phyloP scores from a whole-genome alignment of 192 early-diverging fungal species.

The Coemansia sp. region DNA sequence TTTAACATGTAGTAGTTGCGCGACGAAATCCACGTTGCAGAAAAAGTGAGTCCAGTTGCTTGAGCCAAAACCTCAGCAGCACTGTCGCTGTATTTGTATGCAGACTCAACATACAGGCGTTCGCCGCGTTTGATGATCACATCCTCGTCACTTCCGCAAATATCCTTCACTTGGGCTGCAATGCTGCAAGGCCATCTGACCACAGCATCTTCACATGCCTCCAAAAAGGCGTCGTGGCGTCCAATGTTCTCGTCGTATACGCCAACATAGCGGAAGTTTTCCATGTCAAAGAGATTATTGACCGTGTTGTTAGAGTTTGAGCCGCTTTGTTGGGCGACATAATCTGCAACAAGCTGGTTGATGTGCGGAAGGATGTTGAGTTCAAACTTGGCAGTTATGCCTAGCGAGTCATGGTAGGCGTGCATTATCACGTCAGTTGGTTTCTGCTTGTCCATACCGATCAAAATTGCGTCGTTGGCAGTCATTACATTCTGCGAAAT shows the following conservation, averaged over 20 bases:
- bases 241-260: conserved; percentile 71
- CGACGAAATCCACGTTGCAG: conserved; percentile 57
- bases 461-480: conserved; percentile 71
- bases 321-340: conserved; percentile 6
- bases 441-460: conserved; percentile 88
- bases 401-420: conserved; percentile 84
- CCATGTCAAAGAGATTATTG: conserved; percentile 57
- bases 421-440: conserved; percentile 61
- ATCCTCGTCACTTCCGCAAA: conserved; percentile 15
- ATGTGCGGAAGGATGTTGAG: conserved; percentile 81
- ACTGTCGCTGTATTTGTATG: conserved; percentile 72
- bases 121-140: conserved; percentile 69
- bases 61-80: conserved; percentile 60
- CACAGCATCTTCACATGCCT: conserved; percentile 54
- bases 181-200: conserved; percentile 51
- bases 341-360: conserved; percentile 64
- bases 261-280: conserved; percentile 70
- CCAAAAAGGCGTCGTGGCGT: conserved; percentile 79
- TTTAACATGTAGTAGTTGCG: conserved; percentile 60
- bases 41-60: conserved; percentile 45
- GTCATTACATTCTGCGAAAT: conserved; percentile 59
- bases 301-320: neutral
- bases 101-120: conserved; percentile 85
- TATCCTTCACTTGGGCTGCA: conserved; percentile 13
- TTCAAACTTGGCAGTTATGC: conserved; percentile 76